Evolutionary conservation across 768 basidiomycete species (phyloP).

Genomic region (Mycena leptocephala): DNA sequence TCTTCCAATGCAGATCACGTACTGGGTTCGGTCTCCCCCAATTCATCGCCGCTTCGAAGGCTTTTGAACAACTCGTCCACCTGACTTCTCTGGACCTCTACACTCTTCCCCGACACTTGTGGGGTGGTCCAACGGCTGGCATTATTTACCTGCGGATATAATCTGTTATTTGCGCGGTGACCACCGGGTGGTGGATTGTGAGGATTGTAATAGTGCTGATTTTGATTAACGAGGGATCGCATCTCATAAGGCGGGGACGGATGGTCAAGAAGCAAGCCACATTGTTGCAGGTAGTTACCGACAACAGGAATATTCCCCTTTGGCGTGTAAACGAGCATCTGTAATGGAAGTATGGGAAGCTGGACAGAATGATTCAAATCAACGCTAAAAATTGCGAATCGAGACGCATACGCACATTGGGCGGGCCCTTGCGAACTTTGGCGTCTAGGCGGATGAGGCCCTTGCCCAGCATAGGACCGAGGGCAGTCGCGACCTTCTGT

Average conservation of each 20-base stretch:
- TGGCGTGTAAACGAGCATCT: conserved; percentile 93
- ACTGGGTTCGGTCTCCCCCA: conserved; percentile 91
- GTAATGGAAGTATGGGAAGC: conserved; percentile 88
- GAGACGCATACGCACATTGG: conserved; percentile 65
- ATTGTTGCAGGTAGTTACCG: conserved; percentile 80
- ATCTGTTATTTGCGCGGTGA: conserved; percentile 46
- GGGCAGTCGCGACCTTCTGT: conserved; percentile 84
- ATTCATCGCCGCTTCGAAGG: conserved; percentile 89
- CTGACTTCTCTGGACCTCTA: conserved; percentile 94
- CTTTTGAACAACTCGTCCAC: conserved; percentile 96
- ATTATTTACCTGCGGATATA: conserved; percentile 44
- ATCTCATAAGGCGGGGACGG: conserved; percentile 80
- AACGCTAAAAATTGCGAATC: conserved; percentile 33
- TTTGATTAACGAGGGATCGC: conserved; percentile 72
- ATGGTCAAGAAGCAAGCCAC: conserved; percentile 84
- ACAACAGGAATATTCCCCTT: conserved; percentile 94
- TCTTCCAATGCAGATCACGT: conserved; percentile 47
- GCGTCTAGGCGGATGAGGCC: conserved; percentile 88
- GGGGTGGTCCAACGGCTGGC: conserved; percentile 73
- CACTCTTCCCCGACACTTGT: conserved; percentile 77
- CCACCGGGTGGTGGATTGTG: conserved; percentile 88
- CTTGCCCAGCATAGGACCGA: conserved; percentile 90
- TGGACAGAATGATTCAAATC: conserved; percentile 49
- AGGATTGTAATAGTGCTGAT: conserved; percentile 88
- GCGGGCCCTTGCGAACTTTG: conserved; percentile 76